Evolutionary conservation across 2,329 filamentous ascomycete species (phyloP).

Genomic region (Elsinoe necatrix): DNA sequence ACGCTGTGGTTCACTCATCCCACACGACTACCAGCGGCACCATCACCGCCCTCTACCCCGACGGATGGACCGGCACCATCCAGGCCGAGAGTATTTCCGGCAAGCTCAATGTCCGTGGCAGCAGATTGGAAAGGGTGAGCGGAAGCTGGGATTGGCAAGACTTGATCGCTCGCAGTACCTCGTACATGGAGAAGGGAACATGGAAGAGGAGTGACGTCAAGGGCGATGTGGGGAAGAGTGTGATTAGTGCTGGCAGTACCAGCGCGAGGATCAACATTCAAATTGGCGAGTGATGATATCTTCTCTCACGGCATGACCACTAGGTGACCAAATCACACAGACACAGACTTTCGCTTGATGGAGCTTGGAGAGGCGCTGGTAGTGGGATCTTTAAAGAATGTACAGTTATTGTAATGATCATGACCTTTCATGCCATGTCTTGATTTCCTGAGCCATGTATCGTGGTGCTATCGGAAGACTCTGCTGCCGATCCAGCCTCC

Average conservation of each 20-base stretch:
- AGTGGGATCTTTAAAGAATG: background rate
- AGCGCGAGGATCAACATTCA: conserved; percentile 1
- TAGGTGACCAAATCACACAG: background rate
- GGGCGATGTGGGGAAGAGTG: background rate
- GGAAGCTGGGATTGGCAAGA: conserved; percentile 4
- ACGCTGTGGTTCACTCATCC: background rate
- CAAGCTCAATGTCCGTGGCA: conserved; percentile 1
- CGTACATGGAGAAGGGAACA: conserved; percentile 1
- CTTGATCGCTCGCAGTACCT: background rate
- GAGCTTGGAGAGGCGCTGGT: background rate
- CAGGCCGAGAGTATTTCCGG: conserved; percentile 8
- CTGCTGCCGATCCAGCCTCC: background rate
- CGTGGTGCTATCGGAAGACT: background rate
- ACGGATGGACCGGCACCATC: conserved; percentile 9
- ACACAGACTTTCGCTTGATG: background rate
- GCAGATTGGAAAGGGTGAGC: background rate
- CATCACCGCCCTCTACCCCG: background rate
- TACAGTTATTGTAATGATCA: background rate
- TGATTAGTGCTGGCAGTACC: background rate
- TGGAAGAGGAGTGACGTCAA: conserved; percentile 5
- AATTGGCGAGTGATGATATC: background rate
- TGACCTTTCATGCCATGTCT: background rate
- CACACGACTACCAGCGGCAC: conserved; percentile 2
- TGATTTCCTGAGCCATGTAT: too few relatives aligned
- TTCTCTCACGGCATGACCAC: background rate